Conservation (phyloP, 1,284 basidiomycete genomes). For the Gymnopus androsaceus region DNA sequence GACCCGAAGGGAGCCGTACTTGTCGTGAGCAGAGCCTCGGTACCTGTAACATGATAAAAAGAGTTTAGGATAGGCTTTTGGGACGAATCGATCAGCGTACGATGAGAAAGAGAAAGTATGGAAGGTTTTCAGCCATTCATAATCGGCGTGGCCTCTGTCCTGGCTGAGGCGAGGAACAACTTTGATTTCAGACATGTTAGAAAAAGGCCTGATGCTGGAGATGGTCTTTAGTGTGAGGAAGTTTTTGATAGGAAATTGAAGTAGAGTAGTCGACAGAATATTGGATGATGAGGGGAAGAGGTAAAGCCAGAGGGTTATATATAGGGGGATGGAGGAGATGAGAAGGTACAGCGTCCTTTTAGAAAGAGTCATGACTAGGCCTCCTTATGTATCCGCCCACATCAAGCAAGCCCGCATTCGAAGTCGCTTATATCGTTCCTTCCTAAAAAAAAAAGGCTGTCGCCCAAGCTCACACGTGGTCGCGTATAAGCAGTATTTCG, state of each 20-base stretch:
- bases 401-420: no score
- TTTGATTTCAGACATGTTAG: conserved; percentile 11
- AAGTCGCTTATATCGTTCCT: no score
- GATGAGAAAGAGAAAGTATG: conserved; percentile 84
- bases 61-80: background rate
- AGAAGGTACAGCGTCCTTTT: conserved; percentile 35
- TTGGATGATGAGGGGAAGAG: conserved; percentile 26
- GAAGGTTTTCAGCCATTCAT: conserved; percentile 91
- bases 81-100: conserved; percentile 42
- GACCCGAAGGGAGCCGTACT: conserved; percentile 67
- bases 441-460: no score
- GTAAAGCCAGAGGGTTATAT: conserved; percentile 41
- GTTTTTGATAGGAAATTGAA: conserved; percentile 30
- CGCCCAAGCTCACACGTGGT: background rate
- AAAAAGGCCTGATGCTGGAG: conserved; percentile 20
- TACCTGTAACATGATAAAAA: conserved; percentile 49
- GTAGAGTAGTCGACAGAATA: conserved; percentile 32
- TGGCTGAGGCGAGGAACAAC: conserved; percentile 14
- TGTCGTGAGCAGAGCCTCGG: conserved; percentile 56
- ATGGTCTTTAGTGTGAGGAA: conserved; percentile 16
- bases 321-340: conserved; percentile 38
- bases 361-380: conserved; percentile 16
- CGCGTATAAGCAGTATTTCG: background rate
- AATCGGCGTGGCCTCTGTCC: conserved; percentile 79
- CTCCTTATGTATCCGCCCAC: background rate